phyloP scores from a whole-genome alignment of 495 filamentous ascomycete species.

The Hapsidospora chrysogenum region DNA sequence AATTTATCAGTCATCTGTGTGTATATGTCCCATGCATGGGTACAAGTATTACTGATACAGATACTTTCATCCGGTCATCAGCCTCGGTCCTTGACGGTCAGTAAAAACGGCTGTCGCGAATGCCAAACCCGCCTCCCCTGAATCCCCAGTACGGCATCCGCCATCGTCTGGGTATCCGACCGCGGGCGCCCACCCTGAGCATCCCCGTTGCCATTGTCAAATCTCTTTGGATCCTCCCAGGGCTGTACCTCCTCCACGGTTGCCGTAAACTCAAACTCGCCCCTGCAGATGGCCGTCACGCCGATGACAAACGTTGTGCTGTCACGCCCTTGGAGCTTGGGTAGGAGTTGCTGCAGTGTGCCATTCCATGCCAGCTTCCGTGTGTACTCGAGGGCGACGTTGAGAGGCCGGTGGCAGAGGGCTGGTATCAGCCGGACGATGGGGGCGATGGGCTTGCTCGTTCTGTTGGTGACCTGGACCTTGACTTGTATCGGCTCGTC shows the following conservation, averaged over 20 bases:
- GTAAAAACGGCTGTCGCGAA: slow-evolving; percentile 43
- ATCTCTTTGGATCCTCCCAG: slow-evolving; percentile 15
- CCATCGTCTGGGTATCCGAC: slow-evolving; percentile 35
- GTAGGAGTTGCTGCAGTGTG: slow-evolving; percentile 57
- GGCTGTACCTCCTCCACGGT: slow-evolving; percentile 62
- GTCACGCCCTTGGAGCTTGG: slow-evolving; percentile 37
- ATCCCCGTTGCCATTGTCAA: slow-evolving; percentile 7
- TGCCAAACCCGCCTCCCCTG: slow-evolving; percentile 59
- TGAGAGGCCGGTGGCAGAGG: slow-evolving; percentile 54
- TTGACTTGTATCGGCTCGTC: slow-evolving; percentile 57
- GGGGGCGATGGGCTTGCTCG: slow-evolving; percentile 45
- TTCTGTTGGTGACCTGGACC: slow-evolving; percentile 57
- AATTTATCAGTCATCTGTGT: too few species aligned
- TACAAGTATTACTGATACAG: too few species aligned
- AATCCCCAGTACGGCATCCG: slow-evolving; percentile 35
- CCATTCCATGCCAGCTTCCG: slow-evolving; percentile 74
- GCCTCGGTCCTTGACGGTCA: slow-evolving; percentile 35
- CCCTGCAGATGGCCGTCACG: slow-evolving; percentile 55
- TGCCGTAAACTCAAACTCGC: slow-evolving; percentile 68
- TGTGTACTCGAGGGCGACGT: slow-evolving; percentile 67
- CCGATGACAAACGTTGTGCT: slow-evolving; percentile 40
- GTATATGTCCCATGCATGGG: too few species aligned
- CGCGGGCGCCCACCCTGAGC: slow-evolving; percentile 16
- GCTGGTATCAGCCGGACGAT: slow-evolving; percentile 63
- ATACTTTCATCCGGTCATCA: too few species aligned